Base-by-base conservation (phyloP, 2,329 filamentous ascomycete genomes). In the Aureobasidium sp. region DNA sequence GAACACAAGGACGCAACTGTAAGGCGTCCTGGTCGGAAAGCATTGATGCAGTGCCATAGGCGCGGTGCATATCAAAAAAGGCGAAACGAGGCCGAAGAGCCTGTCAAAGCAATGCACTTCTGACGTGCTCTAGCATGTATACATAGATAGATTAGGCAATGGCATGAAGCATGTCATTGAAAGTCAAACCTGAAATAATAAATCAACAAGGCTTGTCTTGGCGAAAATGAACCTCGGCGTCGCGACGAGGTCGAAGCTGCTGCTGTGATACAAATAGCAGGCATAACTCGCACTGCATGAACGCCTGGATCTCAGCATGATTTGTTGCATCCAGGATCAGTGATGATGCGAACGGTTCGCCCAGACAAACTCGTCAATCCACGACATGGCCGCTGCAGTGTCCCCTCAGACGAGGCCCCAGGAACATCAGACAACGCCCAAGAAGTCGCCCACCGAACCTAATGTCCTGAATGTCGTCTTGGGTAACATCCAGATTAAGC, bases 401-500 rank as follows among this genome's bases (percentile, higher is more conserved):
- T 63, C 63, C 10, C 61, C 61, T 21, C 21, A 21, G 21, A 21
- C 29, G 60, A 48, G 11, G 32, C 48, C 39, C 53, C 36, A 37
- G 13, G 11, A 37, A 37, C 34, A 51, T 29, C 60, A 62, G 10
- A 44, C 44, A n/a, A 45, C 39, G 27, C 63, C 51, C 36, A 62
- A 62, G 14, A 51, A 54, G 39, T 41, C 59, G 13, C 39, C 59
- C 21, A 61, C 51, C 16, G 63, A 88, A 67, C 88, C 89, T 62
- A 96, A 95, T 72, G 88, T 97, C 66, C 85, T 91, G 70, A 89
- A 90, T 71, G 90, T 97, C 57, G 87, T 96, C 60, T 80, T 97
- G 64, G 93, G 92, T 5, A 85, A 91, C 68, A 80, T 94, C 36
- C 85, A 86, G 68, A 95, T 97, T 77, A 86, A 87, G 68, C 89